Base-by-base conservation (phyloP, 768 basidiomycete genomes). In the Boletus sp. region DNA sequence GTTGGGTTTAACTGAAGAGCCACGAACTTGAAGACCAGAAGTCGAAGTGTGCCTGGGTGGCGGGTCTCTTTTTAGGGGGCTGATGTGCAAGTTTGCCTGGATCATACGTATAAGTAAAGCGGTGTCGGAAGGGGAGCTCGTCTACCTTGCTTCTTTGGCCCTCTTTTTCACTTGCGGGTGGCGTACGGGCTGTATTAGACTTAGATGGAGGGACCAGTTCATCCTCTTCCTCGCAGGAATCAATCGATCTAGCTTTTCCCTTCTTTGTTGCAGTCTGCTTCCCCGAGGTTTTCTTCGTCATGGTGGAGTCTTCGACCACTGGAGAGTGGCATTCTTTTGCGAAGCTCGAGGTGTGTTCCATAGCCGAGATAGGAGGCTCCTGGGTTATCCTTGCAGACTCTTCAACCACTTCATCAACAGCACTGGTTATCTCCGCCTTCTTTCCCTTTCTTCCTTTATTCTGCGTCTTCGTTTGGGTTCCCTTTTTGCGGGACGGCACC, bases 1-100 rank as follows among this genome's bases (percentile, higher is more conserved):
- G 59, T 77, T 83, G 4, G 80, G 73, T n/a, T 78, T 79, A 55
- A 82, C 74, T 44, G 79, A 77, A 56, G 80, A 77, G 2, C 60
- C 41, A 42, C 66, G 66, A 41, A 38, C 46, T 40, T 53, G 56
- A 6, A 21, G 45, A 42, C 55, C 41, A 47, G 65, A 27, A 14
- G 54, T 42, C n/a, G 55, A 56, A 13, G 45, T 46, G 9, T 40
- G 56, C 10, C 64, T 59, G 29, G 42, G 41, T 33, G 37, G 51
- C 4, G 30, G 35, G 34, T 45, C 43, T 43, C 23, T 52, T 37
- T 51, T 52, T 7, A 38, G 34, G 2, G 56, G 54, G 5, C 46
- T 48, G 5, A 34, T 25, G 10, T 57, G 55, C 35, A 47, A 15
- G 40, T 60, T 60, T 42, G 60, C 57, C 63, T 69, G 34, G 30